Evolutionary conservation across 805 yeast species (phyloP), one percentile per base, ranked within the genome.

Genomic region (Limtongozyma cylindracea): DNA sequence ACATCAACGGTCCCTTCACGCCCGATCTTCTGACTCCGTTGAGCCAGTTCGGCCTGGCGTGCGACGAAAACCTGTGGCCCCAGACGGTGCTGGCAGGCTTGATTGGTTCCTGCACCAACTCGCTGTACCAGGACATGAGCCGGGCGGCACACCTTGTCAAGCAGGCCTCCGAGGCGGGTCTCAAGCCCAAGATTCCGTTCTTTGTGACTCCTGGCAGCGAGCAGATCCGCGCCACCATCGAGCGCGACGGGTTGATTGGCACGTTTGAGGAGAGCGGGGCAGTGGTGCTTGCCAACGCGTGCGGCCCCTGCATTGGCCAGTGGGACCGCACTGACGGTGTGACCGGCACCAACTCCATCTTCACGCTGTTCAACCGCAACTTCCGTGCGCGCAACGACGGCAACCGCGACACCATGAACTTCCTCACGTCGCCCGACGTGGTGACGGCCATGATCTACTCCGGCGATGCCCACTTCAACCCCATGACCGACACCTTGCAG

Each of bases 251-350:
- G 27, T 64, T 73, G 39, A 63, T 74, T 29, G 56, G 70, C 21
- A 65, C 70, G 19, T 80, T 84, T 45, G 68, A 70, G 45, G 65
- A 71, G 24, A 71, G 68, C 37, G 96, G 96, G 28, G 98, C 93
- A 34, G 59, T 64, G 27, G 92, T 84, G 20, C 60, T 84, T 35
- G 94, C 96, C 24, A 84, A 84, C 46, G 98, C 98, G 11, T 84
- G 98, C 61, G 98, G 98, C 34, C 98, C 96, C 39, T 84, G 98
- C 57, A 84, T 84, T 43, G 98, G 98, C 27, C 98, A 84, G 58
- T 84, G 98, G 98, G 94, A 88, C 46, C 73, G 96, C 56, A 58
- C 61, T 31, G 91, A 76, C 41, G 61, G 74, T 20, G 46, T 61
- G 21, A 53, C 56, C 23, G 78, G 69, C 31, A 56, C 57, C 36